A percentile compares a stretch with the other conserved stretches of the same genome.
These are phyloP conservation scores for Cenchrus fungigraminus DNA, from an alignment of 176 grass and related monocot genomes.

Conservation along the genomic window DNA sequence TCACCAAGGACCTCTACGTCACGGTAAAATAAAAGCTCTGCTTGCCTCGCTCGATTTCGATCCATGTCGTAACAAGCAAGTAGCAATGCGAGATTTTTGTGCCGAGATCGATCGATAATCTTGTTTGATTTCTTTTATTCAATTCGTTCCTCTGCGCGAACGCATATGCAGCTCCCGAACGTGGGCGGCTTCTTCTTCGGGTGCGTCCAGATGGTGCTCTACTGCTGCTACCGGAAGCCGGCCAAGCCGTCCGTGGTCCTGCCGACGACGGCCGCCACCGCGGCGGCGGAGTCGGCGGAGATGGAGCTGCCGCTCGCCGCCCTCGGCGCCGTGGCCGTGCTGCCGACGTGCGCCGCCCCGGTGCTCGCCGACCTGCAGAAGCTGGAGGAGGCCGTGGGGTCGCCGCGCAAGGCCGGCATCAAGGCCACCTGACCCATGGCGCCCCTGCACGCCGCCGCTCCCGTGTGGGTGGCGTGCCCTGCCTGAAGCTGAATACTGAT, in stretches of 20 bases:
- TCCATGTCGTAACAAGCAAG: not conserved
- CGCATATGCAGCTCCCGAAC: conserved; percentile 62
- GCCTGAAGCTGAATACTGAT: not conserved
- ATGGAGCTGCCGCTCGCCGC: conserved; percentile 41
- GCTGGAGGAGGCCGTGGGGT: conserved; percentile 47
- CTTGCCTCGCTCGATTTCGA: not conserved
- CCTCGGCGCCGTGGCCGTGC: conserved; percentile 47
- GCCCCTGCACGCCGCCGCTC: not conserved
- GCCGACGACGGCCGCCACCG: conserved; percentile 12
- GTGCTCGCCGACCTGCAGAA: conserved; percentile 69
- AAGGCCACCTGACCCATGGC: conserved; percentile 33
- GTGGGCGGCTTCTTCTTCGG: conserved; percentile 85
- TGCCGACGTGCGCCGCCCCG: conserved; percentile 51
- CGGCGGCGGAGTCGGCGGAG: conserved; percentile 16
- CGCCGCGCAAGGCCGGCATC: conserved; percentile 50
- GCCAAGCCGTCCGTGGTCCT: conserved; percentile 17
- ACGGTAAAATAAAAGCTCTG: conserved; percentile 35
- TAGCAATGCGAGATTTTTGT: too few species aligned
- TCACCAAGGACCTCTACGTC: conserved; percentile 74
- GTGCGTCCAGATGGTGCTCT: conserved; percentile 71
- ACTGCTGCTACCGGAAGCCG: conserved; percentile 68
- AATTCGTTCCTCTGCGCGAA: not conserved
- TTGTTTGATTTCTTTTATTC: too few species aligned
- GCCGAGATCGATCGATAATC: too few species aligned
- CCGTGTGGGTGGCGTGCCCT: not conserved